Evolutionary conservation across 1,139 yeast species (phyloP).

Genomic region (Candida sp.): DNA sequence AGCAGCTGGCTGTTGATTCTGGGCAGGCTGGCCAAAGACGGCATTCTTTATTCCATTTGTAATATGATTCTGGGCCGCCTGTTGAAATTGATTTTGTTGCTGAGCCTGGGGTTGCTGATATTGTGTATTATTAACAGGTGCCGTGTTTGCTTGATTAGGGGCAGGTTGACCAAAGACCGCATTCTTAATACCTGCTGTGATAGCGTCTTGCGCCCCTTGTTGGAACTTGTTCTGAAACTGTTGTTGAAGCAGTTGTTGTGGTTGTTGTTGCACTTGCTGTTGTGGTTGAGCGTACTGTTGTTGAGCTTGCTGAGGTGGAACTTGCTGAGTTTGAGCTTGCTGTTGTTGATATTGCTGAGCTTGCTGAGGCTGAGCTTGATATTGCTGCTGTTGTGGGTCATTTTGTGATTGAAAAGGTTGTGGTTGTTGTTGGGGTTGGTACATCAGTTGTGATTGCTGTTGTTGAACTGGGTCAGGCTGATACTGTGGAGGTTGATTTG

Average conservation of each 20-base stretch:
- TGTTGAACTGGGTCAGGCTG: constrained; percentile 5
- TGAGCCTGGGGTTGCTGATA: constrained; percentile 4
- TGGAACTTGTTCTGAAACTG: constrained; percentile 4
- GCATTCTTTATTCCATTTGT: constrained; percentile 1
- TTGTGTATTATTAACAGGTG: background rate
- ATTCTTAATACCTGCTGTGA: background rate
- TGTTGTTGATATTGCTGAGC: constrained; percentile 5
- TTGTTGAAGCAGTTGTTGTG: constrained; percentile 3
- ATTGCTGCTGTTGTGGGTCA: background rate
- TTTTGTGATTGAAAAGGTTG: background rate
- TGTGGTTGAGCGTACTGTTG: constrained; percentile 5
- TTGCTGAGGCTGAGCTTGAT: constrained; percentile 5
- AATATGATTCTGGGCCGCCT: constrained; percentile 2
- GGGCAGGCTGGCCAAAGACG: constrained; percentile 3
- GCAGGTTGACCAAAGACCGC: background rate
- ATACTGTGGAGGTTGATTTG: constrained; percentile 4
- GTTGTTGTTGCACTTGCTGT: constrained; percentile 6
- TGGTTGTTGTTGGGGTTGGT: constrained; percentile 5
- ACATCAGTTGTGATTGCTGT: constrained; percentile 3
- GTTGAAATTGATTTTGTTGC: constrained; percentile 4
- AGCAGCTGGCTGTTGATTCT: constrained; percentile 6
- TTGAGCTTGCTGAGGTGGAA: constrained; percentile 3
- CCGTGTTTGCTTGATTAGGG: background rate
- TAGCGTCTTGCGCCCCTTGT: constrained; percentile 2
- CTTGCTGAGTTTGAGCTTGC: constrained; percentile 6